These are phyloP conservation scores for Clarireedia sp. DNA, from an alignment of 2,329 filamentous ascomycete genomes.

Conservation along the genomic window DNA sequence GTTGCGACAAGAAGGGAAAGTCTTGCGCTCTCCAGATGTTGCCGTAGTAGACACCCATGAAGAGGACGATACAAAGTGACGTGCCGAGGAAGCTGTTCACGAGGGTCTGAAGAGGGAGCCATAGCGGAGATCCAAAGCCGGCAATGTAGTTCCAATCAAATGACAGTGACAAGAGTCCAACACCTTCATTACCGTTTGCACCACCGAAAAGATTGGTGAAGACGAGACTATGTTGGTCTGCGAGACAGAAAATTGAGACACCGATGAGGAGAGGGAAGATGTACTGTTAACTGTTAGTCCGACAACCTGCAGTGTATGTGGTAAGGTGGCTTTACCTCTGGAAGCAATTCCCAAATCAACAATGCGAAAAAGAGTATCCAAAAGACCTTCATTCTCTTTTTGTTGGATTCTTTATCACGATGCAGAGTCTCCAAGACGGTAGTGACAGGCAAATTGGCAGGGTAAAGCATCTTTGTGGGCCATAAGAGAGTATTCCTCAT, in stretches of 20 bases:
- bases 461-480: slow-evolving; percentile 60
- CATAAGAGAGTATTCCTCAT: slow-evolving; percentile 48
- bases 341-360: slow-evolving; percentile 10
- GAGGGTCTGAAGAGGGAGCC: slow-evolving; percentile 30
- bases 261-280: slow-evolving; percentile 41
- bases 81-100: slow-evolving; percentile 30
- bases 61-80: slow-evolving; percentile 28
- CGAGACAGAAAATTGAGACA: slow-evolving; percentile 38
- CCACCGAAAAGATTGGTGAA: slow-evolving; percentile 45
- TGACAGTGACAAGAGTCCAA: slow-evolving; percentile 30
- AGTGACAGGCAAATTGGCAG: slow-evolving; percentile 42
- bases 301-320: background rate
- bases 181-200: slow-evolving; percentile 37
- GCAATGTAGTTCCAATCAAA: slow-evolving; percentile 39
- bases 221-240: slow-evolving; percentile 34
- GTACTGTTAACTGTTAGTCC: slow-evolving; percentile 1
- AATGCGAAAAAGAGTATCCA: slow-evolving; percentile 23
- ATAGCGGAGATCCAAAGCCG: slow-evolving; percentile 17
- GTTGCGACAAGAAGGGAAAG: slow-evolving; percentile 38
- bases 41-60: slow-evolving; percentile 35
- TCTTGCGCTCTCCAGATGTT: slow-evolving; percentile 35
- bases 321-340: slow-evolving; percentile 2
- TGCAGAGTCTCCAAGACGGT: slow-evolving; percentile 35
- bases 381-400: slow-evolving; percentile 31
- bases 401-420: slow-evolving; percentile 30